Evolutionary conservation across 306 rosid species (phyloP).

Genomic region (Cucurbita maxima): DNA sequence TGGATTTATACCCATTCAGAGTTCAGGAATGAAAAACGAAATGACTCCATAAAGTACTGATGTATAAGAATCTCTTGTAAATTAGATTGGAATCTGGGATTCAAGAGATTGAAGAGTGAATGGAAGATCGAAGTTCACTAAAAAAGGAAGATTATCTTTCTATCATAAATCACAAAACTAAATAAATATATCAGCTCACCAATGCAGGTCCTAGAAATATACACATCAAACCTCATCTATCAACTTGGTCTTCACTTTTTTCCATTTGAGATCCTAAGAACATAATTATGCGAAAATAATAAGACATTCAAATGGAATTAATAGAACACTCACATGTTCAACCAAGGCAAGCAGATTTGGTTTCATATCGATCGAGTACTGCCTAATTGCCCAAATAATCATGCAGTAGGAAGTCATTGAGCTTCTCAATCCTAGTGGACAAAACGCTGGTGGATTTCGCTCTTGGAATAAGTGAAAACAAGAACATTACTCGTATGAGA

Average conservation of each 20-base stretch:
- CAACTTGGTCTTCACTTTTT: slow-evolving; percentile 70
- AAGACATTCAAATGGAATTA: neutral
- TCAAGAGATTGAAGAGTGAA: neutral
- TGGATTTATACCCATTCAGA: too few relatives aligned
- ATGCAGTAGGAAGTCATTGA: neutral
- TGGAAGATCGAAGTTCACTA: neutral
- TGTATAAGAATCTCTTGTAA: neutral
- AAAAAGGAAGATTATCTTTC: neutral
- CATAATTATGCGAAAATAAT: neutral
- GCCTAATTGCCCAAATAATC: neutral
- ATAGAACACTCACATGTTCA: neutral
- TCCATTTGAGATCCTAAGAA: slow-evolving; percentile 70
- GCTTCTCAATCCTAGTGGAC: neutral
- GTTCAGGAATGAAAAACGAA: too few relatives aligned
- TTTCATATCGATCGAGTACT: neutral
- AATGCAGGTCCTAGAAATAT: neutral
- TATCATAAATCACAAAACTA: neutral
- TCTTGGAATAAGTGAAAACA: neutral
- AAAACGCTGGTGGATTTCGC: neutral
- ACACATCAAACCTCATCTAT: slow-evolving; percentile 34
- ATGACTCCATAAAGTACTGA: too few relatives aligned
- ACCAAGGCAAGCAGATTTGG: neutral
- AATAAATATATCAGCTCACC: neutral
- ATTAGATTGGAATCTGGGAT: neutral
- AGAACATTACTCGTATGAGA: neutral